Conservation (phyloP, 2,329 filamentous ascomycete species). For the Hortaea sp. region DNA sequence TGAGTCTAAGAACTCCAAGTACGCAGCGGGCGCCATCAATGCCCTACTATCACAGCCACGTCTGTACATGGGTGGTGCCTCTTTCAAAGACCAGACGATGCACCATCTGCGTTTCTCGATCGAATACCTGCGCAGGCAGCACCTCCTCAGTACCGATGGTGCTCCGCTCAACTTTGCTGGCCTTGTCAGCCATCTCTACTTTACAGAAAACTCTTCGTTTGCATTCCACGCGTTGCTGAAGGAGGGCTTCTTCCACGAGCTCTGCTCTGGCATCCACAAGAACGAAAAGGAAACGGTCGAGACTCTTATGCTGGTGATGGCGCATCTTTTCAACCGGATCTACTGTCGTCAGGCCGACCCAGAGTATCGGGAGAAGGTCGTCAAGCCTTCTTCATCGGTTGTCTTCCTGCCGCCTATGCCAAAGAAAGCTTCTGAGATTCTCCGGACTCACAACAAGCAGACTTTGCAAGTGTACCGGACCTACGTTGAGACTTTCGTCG, state of each 20-base stretch:
- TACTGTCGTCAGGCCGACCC: conserved; percentile 38
- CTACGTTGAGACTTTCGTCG: conserved; percentile 60
- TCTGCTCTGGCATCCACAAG: conserved; percentile 49
- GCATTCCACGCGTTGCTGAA: conserved; percentile 66
- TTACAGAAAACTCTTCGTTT: conserved; percentile 64
- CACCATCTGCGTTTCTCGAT: conserved; percentile 75
- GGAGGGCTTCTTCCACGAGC: conserved; percentile 56
- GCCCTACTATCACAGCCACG: conserved; percentile 60
- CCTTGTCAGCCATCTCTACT: conserved; percentile 63
- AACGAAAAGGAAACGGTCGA: conserved; percentile 42
- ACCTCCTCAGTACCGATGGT: conserved; percentile 52
- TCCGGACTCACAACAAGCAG: conserved; percentile 53
- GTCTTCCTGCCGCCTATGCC: conserved; percentile 59
- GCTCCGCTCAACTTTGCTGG: conserved; percentile 63
- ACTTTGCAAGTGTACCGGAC: conserved; percentile 56
- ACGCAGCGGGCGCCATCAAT: conserved; percentile 52
- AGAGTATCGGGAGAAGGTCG: conserved; percentile 38
- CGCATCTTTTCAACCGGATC: conserved; percentile 59
- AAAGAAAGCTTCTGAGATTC: conserved; percentile 42
- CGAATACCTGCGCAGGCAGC: conserved; percentile 63
- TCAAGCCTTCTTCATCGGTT: conserved; percentile 51
- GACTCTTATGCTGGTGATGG: conserved; percentile 58
- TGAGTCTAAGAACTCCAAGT: conserved; percentile 53
- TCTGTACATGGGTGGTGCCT: conserved; percentile 59
- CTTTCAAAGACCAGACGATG: conserved; percentile 57